These are phyloP conservation scores for Tuber aestivum DNA, from an alignment of 495 filamentous ascomycete genomes.

Conservation along the genomic window DNA sequence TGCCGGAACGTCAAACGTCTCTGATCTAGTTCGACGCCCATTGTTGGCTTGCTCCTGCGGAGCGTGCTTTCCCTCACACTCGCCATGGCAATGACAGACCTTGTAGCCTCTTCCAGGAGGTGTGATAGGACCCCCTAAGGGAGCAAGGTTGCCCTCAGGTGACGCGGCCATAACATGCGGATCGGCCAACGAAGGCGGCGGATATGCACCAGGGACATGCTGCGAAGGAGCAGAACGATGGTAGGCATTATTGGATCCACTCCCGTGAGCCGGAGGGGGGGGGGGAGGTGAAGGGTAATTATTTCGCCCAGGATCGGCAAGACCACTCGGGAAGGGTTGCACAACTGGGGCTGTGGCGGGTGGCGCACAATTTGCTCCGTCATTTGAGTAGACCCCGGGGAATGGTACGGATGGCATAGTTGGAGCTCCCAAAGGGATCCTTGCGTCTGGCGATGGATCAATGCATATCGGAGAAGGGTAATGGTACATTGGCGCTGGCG, in stretches of 20 bases:
- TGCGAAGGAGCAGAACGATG: slow-evolving; percentile 19
- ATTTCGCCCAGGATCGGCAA: slow-evolving; percentile 11
- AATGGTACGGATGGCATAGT: slow-evolving; percentile 6
- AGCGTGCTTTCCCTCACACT: slow-evolving; percentile 16
- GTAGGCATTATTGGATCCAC: slow-evolving; percentile 13
- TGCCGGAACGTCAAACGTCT: not conserved
- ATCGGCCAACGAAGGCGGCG: not conserved
- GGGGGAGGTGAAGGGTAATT: slow-evolving; percentile 10
- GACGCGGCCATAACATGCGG: not conserved
- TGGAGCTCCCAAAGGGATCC: slow-evolving; percentile 25
- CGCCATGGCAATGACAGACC: slow-evolving; percentile 24
- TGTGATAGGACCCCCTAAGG: not conserved
- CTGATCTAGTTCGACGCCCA: not conserved
- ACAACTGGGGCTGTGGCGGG: slow-evolving; percentile 14
- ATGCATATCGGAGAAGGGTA: slow-evolving; percentile 36
- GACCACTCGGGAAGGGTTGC: slow-evolving; percentile 12
- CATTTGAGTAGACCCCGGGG: not conserved
- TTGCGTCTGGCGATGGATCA: slow-evolving; percentile 31
- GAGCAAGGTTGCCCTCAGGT: not conserved
- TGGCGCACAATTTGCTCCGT: slow-evolving; percentile 2
- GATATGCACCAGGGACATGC: slow-evolving; percentile 6
- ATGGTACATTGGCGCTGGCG: slow-evolving; percentile 36
- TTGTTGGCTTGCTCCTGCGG: not conserved
- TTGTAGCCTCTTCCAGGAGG: slow-evolving; percentile 13
- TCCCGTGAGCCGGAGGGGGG: slow-evolving; percentile 12